Evolutionary conservation across 192 early-diverging fungal genomes (phyloP), one percentile per base, ranked within the genome.

Genomic region (Mortierella alpina): DNA sequence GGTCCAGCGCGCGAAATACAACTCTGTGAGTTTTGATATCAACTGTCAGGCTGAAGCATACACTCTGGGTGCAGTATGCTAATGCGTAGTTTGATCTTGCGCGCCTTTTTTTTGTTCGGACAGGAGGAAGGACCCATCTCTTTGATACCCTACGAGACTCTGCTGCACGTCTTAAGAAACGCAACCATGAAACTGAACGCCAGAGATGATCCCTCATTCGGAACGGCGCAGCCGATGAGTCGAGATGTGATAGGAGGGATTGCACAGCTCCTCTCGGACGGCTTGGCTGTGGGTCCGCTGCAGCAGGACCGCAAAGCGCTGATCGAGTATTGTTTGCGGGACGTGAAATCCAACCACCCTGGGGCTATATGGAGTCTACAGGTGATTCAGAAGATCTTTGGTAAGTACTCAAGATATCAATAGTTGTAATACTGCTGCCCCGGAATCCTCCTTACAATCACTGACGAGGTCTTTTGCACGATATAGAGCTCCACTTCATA

Each of bases 321-420:
- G 13, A 66, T 86, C 15, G 59, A 68, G 0, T 66, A 60, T 40
- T 86, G 85, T 18, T 68, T 79, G 22, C 61, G 75, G 12, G 84
- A 84, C 57, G 49, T 86, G 18, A 77, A 68, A n/a, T 18, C 39
- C 5, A 72, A 86, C 46, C 78, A 86, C 39, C 83, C 85, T 13
- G 85, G 83, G 31, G 75, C 82, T 12, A 66, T 86, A 31, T 86
- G 85, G 85, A 72, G 82, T 5, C 46, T 86, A 14, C 74, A 81
- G 46, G 79, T 82, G 15, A 59, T 86, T 7, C 78, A 74, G 18
- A 46, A 72, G 18, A 73, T 86, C 17, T 78, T 84, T 47, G 70
- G 83, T 84, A 82, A 58, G 63, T 22, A 59, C 10, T 23, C 23
- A 31, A 6, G 39, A 46, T 23, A 23, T 45, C 31, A 45, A 52